Evolutionary conservation across 345 rosid genomes (phyloP).

Genomic region (Syzygium aromaticum): DNA sequence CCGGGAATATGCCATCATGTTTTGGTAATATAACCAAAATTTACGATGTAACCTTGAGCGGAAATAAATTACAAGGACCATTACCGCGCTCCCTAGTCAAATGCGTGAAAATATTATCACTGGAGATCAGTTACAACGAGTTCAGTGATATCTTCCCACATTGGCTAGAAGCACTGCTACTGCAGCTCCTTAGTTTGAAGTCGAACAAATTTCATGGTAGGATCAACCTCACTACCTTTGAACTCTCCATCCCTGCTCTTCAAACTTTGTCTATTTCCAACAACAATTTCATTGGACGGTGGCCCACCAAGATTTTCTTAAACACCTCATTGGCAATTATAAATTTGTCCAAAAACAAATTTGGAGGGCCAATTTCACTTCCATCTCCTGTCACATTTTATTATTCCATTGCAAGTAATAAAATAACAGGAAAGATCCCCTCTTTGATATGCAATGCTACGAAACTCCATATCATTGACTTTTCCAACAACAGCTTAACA

Average conservation of each 20-base stretch:
- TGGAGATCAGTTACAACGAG: rapidly evolving
- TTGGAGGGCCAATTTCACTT: neutral
- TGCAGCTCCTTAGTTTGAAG: rapidly evolving
- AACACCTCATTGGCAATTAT: rapidly evolving
- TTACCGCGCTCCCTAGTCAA: neutral
- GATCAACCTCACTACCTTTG: rapidly evolving
- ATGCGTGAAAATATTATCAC: neutral
- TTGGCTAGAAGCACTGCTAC: neutral
- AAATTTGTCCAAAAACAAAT: constrained; percentile 2
- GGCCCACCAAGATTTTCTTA: neutral
- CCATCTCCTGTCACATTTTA: neutral
- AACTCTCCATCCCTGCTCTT: neutral
- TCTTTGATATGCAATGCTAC: neutral
- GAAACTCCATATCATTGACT: rapidly evolving
- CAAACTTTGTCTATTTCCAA: rapidly evolving
- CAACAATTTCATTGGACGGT: neutral
- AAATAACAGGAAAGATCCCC: neutral
- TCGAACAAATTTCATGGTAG: neutral
- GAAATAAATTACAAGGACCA: neutral
- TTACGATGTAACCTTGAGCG: rapidly evolving
- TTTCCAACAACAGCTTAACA: neutral
- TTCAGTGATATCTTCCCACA: neutral
- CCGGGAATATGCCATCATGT: neutral
- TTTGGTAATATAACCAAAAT: neutral
- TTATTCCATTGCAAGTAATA: neutral